Conservation (phyloP, 2,329 filamentous ascomycete species). For the Drechslera avenae region DNA sequence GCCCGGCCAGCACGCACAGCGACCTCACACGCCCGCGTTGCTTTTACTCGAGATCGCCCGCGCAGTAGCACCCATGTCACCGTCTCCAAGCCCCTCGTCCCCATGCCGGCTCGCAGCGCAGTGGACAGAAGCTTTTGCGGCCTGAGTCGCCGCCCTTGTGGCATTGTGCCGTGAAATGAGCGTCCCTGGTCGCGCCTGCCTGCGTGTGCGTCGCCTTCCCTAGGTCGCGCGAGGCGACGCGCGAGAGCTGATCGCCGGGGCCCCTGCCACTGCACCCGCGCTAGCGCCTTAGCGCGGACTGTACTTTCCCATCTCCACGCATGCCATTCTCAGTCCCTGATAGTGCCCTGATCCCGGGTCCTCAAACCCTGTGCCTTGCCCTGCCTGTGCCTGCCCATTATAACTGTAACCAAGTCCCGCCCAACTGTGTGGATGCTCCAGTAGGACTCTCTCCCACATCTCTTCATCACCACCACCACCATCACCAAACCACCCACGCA, state of each 20-base stretch:
- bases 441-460: conserved; percentile 13
- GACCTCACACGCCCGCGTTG: background rate
- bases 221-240: conserved; percentile 9
- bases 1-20: background rate
- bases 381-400: conserved; percentile 27
- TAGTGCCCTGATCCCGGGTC: conserved; percentile 25
- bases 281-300: conserved; percentile 17
- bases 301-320: conserved; percentile 17
- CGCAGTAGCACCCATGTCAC: background rate
- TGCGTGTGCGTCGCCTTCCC: background rate
- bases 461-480: conserved; percentile 3
- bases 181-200: background rate
- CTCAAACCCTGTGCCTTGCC: conserved; percentile 16
- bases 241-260: conserved; percentile 21
- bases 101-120: background rate
- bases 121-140: conserved; percentile 7
- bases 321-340: conserved; percentile 23
- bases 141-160: background rate
- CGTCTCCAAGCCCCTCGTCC: no score
- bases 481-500: no score
- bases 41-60: conserved; percentile 7
- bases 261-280: conserved; percentile 14
- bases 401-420: conserved; percentile 27
- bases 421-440: conserved; percentile 15
- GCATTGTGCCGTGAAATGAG: background rate